Percentiles rank a stretch among this genome's conserved stretches.
Evolutionary conservation across 306 rosid species (phyloP).

Genomic region (Elaeagnus macrophylla): DNA sequence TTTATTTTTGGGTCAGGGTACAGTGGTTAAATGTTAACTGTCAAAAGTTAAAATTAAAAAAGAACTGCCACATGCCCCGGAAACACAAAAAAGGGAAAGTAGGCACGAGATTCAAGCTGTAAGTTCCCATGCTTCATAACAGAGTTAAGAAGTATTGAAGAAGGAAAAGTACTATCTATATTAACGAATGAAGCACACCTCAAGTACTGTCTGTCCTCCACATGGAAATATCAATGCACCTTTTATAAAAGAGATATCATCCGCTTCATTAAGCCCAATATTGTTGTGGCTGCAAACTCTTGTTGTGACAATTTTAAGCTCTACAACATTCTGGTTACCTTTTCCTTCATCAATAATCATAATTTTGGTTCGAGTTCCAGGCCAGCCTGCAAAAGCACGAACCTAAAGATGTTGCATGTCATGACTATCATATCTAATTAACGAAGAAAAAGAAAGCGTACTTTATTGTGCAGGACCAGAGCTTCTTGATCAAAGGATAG

Average conservation of each 20-base stretch:
- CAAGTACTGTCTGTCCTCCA: slow-evolving; percentile 50
- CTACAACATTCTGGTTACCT: slow-evolving; percentile 41
- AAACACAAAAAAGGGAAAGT: not conserved
- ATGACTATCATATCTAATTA: slow-evolving; percentile 26
- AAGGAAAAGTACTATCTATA: not conserved
- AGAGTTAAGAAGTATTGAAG: slow-evolving; percentile 1
- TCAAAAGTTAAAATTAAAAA: too few species aligned
- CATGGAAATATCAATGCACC: slow-evolving; percentile 70
- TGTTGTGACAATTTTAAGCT: slow-evolving; percentile 70
- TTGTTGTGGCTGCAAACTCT: slow-evolving; percentile 37
- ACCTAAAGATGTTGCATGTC: slow-evolving; percentile 58
- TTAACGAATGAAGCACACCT: slow-evolving; percentile 36
- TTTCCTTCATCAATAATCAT: slow-evolving; percentile 35
- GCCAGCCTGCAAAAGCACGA: slow-evolving; percentile 99
- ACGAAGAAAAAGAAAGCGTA: slow-evolving; percentile 27
- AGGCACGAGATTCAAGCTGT: not conserved
- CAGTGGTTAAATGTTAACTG: not conserved
- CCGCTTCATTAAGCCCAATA: slow-evolving; percentile 31
- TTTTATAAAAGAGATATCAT: slow-evolving; percentile 41
- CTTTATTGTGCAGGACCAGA: slow-evolving; percentile 65
- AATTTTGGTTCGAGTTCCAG: slow-evolving; percentile 79
- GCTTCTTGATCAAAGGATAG: slow-evolving; percentile 75
- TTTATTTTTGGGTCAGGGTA: not conserved
- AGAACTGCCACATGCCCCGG: not conserved
- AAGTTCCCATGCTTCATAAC: slow-evolving; percentile 3